Base-by-base conservation (phyloP, 2,329 filamentous ascomycete genomes). In the Capronia americana region DNA sequence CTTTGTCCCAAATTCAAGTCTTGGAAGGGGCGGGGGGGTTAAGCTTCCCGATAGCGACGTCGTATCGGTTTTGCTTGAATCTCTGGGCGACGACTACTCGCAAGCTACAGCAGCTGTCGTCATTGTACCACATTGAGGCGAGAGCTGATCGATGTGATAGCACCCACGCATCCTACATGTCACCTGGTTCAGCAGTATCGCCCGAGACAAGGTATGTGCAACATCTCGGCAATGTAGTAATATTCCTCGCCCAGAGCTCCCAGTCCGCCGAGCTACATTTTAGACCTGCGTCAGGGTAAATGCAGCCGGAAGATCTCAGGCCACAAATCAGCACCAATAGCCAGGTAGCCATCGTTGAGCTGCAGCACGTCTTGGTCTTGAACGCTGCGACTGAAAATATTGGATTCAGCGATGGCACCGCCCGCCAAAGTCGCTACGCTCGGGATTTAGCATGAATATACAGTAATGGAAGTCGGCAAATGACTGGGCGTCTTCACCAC, bases 11-110 rank as follows among this genome's bases (percentile, higher is more conserved):
- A 23, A 44, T 44, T 20, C 14, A n/a, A n/a, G 48, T 24, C 48
- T 51, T 51, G 48, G 48, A 23, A 24, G 20, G 26, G 48, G 48
- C 48, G 48, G 48, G 48, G 48, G 46, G 46, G 20, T 32, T 55
- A 55, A 55, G 53, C 53, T 55, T 55, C 28, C 50, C 24, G 28
- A 55, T 55, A 55, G 53, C 53, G 28, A 55, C 28, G 53, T 55
- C 28, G 53, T 28, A 55, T 55, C 53, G 28, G 28, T 10, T 8
- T 14, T 14, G 26, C 26, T 17, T 17, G 26, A 20, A 0, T 17
- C 2, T 54, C 53, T 55, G 12, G 53, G 53, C 53, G 34, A 34
- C 28, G 24, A 3, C 38, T n/a, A n/a, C 38, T n/a, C 5, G 6
- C 38, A n/a, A 41, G 38, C 14, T 17, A 17, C 14, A 41, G 24